These are phyloP conservation scores for Lantana camara DNA, from an alignment of 257 asterid species.

Conservation along the genomic window DNA sequence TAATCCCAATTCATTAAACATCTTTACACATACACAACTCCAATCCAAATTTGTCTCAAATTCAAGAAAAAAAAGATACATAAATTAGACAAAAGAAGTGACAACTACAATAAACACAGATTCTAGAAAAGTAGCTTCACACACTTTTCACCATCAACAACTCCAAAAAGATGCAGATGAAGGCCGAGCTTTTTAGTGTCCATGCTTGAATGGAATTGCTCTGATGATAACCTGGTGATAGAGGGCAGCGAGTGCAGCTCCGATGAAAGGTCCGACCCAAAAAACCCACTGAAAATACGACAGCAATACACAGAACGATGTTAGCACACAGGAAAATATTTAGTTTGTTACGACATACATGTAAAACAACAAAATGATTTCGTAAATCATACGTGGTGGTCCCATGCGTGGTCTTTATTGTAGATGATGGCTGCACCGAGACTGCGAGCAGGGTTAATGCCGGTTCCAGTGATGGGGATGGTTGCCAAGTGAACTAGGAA, in stretches of 20 bases:
- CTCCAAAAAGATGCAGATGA: background rate
- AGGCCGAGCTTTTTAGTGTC: conserved; percentile 26
- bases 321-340: no score
- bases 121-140: background rate
- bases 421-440: conserved; percentile 76
- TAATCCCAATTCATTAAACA: conserved; percentile 24
- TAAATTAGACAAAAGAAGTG: conserved; percentile 14
- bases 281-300: conserved; percentile 64
- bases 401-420: conserved; percentile 73
- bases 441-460: conserved; percentile 81
- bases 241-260: conserved; percentile 81
- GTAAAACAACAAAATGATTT: no score
- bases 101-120: conserved; percentile 36
- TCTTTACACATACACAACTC: conserved; percentile 34
- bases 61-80: conserved; percentile 25
- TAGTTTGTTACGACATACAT: no score
- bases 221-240: conserved; percentile 71
- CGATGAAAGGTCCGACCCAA: conserved; percentile 85
- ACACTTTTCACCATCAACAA: conserved; percentile 23
- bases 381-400: conserved; percentile 55
- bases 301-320: background rate
- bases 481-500: conserved; percentile 86
- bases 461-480: conserved; percentile 78
- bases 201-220: conserved; percentile 79
- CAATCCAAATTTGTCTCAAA: conserved; percentile 1